Base-by-base conservation (phyloP, 1,284 basidiomycete species). In the Hemileia vastatrix region DNA sequence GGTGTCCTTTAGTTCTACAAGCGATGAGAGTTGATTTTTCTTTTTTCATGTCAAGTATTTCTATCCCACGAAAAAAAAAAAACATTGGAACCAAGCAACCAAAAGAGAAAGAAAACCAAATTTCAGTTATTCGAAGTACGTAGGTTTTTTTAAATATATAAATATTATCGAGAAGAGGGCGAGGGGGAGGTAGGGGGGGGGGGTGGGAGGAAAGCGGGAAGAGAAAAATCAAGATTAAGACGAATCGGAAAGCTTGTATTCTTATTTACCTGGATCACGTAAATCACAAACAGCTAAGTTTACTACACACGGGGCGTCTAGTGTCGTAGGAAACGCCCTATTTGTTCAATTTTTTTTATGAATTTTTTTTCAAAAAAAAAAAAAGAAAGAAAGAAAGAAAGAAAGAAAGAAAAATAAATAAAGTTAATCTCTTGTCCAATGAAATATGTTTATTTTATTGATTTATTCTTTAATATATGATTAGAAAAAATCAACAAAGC, bases 281-380 rank as follows among this genome's bases (percentile, higher is more conserved):
- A 59, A 50, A 59, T 59, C 57, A 21, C 57, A 59, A 36, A 59
- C 57, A 0, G 57, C 49, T 31, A 59, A 50, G 40, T 59, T 59
- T 8, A 50, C 33, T 11, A 59, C 45, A n/a, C 57, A 59, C 50
- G 51, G 49, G 18, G 57, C 32, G 8, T 49, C 27, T n/a, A 59
- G 40, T 32, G 51, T 40, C 6, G 19, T 43, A 18, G 57, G 57
- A 27, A 59, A 59, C 3, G 50, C 49, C 9, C 57, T 59, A n/a
- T 32, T 4, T 11, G n/a, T n/a, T n/a, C n/a, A n/a, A n/a, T n/a
- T n/a, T n/a, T n/a, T n/a, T n/a, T n/a, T n/a, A n/a, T n/a, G n/a
- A n/a, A n/a, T n/a, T n/a, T n/a, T n/a, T n/a, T n/a, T n/a, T n/a
- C n/a, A n/a, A n/a, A n/a, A n/a, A n/a, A n/a, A n/a, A 4, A 19